Percentiles rank a stretch among this genome's conserved stretches.
Evolutionary conservation across 257 asterid genomes (phyloP).

Genomic region (Rauvolfia tetraphylla): DNA sequence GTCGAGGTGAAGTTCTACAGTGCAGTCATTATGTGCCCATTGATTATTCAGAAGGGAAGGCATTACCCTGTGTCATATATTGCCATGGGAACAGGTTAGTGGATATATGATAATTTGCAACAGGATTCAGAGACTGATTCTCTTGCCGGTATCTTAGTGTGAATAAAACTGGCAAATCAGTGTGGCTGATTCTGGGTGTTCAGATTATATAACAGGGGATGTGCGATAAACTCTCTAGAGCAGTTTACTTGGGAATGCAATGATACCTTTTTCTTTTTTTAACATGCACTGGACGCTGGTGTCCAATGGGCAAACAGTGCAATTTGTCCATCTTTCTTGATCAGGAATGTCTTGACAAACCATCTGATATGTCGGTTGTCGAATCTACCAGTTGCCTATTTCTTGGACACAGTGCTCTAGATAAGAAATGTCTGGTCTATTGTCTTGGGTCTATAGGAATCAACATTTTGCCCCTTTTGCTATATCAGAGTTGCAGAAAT

Average conservation of each 20-base stretch:
- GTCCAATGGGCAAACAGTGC: no score
- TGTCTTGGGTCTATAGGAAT: not conserved
- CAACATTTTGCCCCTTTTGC: not conserved
- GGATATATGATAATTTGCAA: not conserved
- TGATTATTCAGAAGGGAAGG: slow-evolving; percentile 58
- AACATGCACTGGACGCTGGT: no score
- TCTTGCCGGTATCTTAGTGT: not conserved
- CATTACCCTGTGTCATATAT: slow-evolving; percentile 81
- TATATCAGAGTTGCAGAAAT: not conserved
- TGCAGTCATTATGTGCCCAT: slow-evolving; percentile 93
- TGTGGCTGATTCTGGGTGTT: not conserved
- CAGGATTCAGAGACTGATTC: not conserved
- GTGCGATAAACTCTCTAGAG: not conserved
- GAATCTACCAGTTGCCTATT: slow-evolving; percentile 9
- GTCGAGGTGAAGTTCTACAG: slow-evolving; percentile 73
- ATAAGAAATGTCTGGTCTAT: not conserved
- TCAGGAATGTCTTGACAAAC: not conserved
- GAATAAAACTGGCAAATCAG: not conserved
- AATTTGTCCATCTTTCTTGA: not conserved
- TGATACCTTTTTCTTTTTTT: not conserved
- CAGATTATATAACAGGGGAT: not conserved
- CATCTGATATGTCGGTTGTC: not conserved
- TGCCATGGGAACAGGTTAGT: slow-evolving; percentile 96
- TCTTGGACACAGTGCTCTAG: not conserved
- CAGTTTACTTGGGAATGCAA: not conserved